These are phyloP conservation scores for Penicillium subrubescens DNA, from an alignment of 495 filamentous ascomycete genomes.

Conservation along the genomic window DNA sequence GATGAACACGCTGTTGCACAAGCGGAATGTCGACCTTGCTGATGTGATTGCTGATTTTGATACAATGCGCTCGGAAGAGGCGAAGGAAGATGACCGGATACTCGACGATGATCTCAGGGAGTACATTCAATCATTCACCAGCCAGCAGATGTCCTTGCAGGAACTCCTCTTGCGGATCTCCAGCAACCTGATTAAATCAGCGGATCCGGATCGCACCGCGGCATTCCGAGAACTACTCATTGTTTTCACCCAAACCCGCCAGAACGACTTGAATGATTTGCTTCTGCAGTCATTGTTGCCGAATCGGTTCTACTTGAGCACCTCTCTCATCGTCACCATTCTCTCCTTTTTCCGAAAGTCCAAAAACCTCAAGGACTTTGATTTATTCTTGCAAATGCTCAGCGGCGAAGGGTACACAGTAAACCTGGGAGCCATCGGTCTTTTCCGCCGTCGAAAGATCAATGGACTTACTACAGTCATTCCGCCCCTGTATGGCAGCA, in stretches of 20 bases:
- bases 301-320: conserved; percentile 39
- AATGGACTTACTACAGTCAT: conserved; percentile 43
- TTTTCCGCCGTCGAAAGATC: conserved; percentile 28
- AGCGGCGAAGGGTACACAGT: conserved; percentile 39
- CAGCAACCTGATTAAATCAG: conserved; percentile 35
- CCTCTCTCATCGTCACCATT: conserved; percentile 41
- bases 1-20: conserved; percentile 31
- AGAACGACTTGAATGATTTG: conserved; percentile 46
- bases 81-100: conserved; percentile 16
- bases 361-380: conserved; percentile 47
- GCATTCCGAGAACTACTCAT: conserved; percentile 38
- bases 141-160: conserved; percentile 37
- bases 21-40: conserved; percentile 20
- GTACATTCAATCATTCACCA: conserved; percentile 35
- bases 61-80: conserved; percentile 12
- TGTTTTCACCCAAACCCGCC: conserved; percentile 42
- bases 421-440: conserved; percentile 30
- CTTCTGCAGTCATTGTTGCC: conserved; percentile 44
- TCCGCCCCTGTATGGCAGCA: conserved; percentile 39
- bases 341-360: conserved; percentile 43
- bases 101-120: conserved; percentile 36
- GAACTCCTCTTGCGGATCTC: conserved; percentile 42
- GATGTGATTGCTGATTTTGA: conserved; percentile 33
- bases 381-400: conserved; percentile 46
- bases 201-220: conserved; percentile 40